Percentiles rank a stretch among this genome's conserved stretches.
Evolutionary conservation across 805 yeast genomes (phyloP).

Genomic region (Spathaspora arborariae): DNA sequence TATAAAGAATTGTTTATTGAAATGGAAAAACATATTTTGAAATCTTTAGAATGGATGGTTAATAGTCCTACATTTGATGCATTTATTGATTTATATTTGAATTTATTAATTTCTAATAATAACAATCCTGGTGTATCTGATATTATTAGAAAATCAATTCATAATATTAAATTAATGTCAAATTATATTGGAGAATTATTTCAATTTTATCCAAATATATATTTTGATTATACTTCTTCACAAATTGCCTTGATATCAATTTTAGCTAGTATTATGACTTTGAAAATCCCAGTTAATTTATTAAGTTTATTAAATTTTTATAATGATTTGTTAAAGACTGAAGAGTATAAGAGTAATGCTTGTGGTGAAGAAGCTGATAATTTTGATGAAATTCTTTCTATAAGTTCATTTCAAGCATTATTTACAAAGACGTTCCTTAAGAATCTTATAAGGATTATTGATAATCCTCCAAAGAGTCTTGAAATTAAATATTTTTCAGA

Average conservation of each 20-base stretch:
- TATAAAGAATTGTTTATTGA: slow-evolving; percentile 54
- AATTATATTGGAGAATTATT: slow-evolving; percentile 63
- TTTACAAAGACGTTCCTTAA: slow-evolving; percentile 15
- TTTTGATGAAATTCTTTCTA: slow-evolving; percentile 16
- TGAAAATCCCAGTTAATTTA: slow-evolving; percentile 28
- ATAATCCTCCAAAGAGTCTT: slow-evolving; percentile 45
- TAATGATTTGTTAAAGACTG: slow-evolving; percentile 14
- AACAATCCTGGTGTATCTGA: slow-evolving; percentile 25
- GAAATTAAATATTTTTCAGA: slow-evolving; percentile 43
- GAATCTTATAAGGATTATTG: slow-evolving; percentile 30
- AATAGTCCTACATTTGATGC: slow-evolving; percentile 60
- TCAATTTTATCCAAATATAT: slow-evolving; percentile 57
- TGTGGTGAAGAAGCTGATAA: slow-evolving; percentile 18
- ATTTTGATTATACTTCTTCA: slow-evolving; percentile 54
- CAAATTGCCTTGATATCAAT: slow-evolving; percentile 45
- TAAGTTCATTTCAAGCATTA: slow-evolving; percentile 12
- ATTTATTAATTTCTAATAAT: slow-evolving; percentile 32
- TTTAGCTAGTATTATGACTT: slow-evolving; percentile 24
- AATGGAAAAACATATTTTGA: slow-evolving; percentile 67
- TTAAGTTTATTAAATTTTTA: slow-evolving; percentile 17
- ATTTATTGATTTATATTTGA: slow-evolving; percentile 55
- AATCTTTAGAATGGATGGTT: slow-evolving; percentile 61
- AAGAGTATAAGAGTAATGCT: slow-evolving; percentile 20
- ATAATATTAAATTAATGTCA: slow-evolving; percentile 53
- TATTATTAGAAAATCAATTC: slow-evolving; percentile 23